Percentiles rank a stretch among this genome's conserved stretches.
Evolutionary conservation across 805 yeast genomes (phyloP).

Genomic region (Ogataea chonburiensis): DNA sequence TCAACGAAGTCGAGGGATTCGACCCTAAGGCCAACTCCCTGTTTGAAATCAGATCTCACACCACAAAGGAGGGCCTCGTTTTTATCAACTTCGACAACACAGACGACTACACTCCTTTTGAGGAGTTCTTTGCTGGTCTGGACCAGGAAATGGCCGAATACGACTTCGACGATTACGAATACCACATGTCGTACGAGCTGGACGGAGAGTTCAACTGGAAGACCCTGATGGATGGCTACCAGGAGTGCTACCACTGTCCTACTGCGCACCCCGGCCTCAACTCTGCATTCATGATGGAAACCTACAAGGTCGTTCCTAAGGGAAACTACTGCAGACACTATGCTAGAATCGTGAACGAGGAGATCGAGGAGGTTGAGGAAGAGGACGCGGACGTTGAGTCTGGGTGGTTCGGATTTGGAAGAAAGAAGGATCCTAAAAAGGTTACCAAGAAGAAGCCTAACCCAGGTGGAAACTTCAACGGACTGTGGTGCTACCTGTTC

Average conservation of each 20-base stretch:
- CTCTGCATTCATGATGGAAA: constrained; percentile 58
- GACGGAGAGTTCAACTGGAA: constrained; percentile 68
- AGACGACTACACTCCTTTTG: constrained; percentile 46
- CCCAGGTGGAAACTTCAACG: constrained; percentile 61
- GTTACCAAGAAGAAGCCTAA: constrained; percentile 37
- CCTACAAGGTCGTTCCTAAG: constrained; percentile 63
- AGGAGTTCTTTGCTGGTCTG: constrained; percentile 51
- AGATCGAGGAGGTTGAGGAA: constrained; percentile 29
- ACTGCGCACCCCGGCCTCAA: constrained; percentile 64
- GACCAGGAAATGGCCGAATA: constrained; percentile 53
- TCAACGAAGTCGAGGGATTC: constrained; percentile 58
- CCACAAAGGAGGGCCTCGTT: constrained; percentile 55
- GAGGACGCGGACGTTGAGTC: constrained; percentile 38
- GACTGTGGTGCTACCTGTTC: constrained; percentile 60
- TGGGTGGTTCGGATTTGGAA: constrained; percentile 56
- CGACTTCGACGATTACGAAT: constrained; percentile 60
- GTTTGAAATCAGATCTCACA: constrained; percentile 52
- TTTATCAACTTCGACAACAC: constrained; percentile 53
- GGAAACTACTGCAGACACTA: constrained; percentile 60
- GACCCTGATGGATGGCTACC: constrained; percentile 66
- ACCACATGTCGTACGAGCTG: constrained; percentile 62
- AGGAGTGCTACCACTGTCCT: constrained; percentile 68
- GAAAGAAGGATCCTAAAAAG: constrained; percentile 27
- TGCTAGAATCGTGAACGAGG: constrained; percentile 49
- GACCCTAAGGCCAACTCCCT: constrained; percentile 54